Conservation (phyloP, 2,329 filamentous ascomycete species). For the Diplocarpon mali region DNA sequence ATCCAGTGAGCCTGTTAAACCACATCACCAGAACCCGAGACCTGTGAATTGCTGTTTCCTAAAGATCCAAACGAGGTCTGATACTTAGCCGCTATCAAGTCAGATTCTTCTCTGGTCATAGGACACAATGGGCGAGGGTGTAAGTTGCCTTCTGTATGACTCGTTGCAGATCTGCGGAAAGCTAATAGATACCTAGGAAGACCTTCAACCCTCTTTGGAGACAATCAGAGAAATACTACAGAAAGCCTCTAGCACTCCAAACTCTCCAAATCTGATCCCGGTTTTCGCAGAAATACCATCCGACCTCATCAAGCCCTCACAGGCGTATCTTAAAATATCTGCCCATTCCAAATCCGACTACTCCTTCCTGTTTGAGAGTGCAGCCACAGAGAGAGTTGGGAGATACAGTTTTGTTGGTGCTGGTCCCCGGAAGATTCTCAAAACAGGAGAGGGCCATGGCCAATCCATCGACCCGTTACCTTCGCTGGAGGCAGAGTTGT, state of each 20-base stretch:
- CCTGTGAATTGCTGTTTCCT: neutral
- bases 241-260: conserved; percentile 37
- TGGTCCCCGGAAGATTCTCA: conserved; percentile 67
- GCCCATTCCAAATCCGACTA: conserved; percentile 63
- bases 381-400: conserved; percentile 85
- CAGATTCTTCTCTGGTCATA: neutral
- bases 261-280: conserved; percentile 65
- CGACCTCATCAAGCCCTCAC: conserved; percentile 88
- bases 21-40: neutral
- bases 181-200: conserved; percentile 30
- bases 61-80: neutral
- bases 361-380: conserved; percentile 94
- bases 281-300: conserved; percentile 77
- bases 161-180: conserved; percentile 10
- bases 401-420: conserved; percentile 93
- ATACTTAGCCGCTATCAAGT: neutral
- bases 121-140: conserved; percentile 20
- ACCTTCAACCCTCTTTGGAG: conserved; percentile 50
- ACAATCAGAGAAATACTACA: conserved; percentile 45
- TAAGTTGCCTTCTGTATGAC: conserved; percentile 17
- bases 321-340: conserved; percentile 86
- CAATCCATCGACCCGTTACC: conserved; percentile 76
- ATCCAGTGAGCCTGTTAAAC: too few species aligned
- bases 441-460: conserved; percentile 81
- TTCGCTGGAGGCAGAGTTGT: conserved; percentile 68